Evolutionary conservation across 2,329 filamentous ascomycete species (phyloP), one percentile per base, ranked within the genome.

Genomic region (Pseudocercospora pini-densiflorae): DNA sequence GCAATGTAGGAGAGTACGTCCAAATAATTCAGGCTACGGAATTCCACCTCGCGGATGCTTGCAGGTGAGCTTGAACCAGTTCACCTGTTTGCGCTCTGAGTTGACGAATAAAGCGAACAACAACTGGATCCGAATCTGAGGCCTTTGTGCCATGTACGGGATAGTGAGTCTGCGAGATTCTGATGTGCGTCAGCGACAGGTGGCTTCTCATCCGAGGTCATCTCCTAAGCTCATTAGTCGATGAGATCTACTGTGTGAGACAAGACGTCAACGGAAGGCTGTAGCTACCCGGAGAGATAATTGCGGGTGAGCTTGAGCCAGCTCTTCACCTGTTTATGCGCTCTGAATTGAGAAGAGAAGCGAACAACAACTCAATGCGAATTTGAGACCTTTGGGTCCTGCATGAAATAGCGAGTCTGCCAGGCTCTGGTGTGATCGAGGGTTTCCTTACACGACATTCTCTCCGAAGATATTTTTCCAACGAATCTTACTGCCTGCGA

Each of bases 11-110:
- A 27, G 70, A 72, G 59, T 72, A 72, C 51, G 19, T 69, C 9
- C 59, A 61, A 5, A 70, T 72, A 40, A 61, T 72, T 14, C 71
- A 72, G 40, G 68, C 70, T 1, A 69, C 71, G n/a, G 72, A 73
- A 51, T 71, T 69, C 55, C 64, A 67, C n/a, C 45, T 71, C 5
- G 66, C 65, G 3, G 65, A 62, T 55, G 65, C 63, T 24, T 68
- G 68, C 58, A 67, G 61, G 63, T 66, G 64, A 67, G 64, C 57
- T 21, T 36, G 24, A 5, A 14, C 12, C 33, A 14, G 33, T 16
- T 16, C 33, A 36, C 33, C 33, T 36, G 33, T 36, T 5, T 10
- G 14, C 14, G 33, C 33, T 36, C 2, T 36, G 33, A 36, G 5
- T 16, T 58, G 51, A 55, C 51, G 27, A 54, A 10, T 14, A n/a